Percentiles rank a stretch among this genome's conserved stretches.
These are phyloP conservation scores for Elsinoe ampelina DNA, from an alignment of 2,329 filamentous ascomycete genomes.

Conservation along the genomic window DNA sequence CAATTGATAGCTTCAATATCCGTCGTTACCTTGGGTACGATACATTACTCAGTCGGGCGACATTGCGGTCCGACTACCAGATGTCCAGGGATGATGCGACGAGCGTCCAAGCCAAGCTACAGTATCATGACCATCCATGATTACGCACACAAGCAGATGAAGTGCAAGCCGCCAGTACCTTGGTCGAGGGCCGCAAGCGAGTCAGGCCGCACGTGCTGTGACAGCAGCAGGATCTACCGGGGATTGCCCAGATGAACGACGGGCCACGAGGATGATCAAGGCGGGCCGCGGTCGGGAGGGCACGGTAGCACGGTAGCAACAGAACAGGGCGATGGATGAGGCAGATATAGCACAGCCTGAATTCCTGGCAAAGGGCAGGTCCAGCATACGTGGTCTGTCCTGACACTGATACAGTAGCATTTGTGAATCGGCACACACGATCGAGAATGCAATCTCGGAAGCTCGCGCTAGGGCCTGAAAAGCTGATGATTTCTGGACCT, in stretches of 20 bases:
- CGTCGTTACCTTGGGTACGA: conserved; percentile 90
- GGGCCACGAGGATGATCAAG: neutral
- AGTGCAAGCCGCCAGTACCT: conserved; percentile 1
- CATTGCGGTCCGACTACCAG: conserved; percentile 89
- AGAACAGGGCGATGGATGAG: conserved; percentile 1
- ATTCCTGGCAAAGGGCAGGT: neutral
- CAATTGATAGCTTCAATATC: conserved; percentile 77
- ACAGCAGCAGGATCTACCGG: neutral
- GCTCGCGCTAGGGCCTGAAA: neutral
- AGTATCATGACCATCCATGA: conserved; percentile 4
- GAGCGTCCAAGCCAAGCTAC: neutral
- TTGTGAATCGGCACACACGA: neutral
- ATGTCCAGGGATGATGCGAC: conserved; percentile 30
- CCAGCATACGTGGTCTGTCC: neutral
- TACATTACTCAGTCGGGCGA: conserved; percentile 98
- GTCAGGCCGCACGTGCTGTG: neutral
- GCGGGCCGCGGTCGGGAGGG: conserved; percentile 1
- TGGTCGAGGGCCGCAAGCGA: neutral
- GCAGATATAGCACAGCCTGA: neutral
- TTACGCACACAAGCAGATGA: conserved; percentile 4
- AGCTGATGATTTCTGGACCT: neutral
- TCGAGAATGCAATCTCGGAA: conserved; percentile 1
- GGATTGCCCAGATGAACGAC: conserved; percentile 1
- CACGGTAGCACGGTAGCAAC: too few relatives aligned
- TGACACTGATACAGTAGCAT: neutral